Conservation (phyloP, 202 grass and related monocot species). For the Schoenoplectus triqueter region DNA sequence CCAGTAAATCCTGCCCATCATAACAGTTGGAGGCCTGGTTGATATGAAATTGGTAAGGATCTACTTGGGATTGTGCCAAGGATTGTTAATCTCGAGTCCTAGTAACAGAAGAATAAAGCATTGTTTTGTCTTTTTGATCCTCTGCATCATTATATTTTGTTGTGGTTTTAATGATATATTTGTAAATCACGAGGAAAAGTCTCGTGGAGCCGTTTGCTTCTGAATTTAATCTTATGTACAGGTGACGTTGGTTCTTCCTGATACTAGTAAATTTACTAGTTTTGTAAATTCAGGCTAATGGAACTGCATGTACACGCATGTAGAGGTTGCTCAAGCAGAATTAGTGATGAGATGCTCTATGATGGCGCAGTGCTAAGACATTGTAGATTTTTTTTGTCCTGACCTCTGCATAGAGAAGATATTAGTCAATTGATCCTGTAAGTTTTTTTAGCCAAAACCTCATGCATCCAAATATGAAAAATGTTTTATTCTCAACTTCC, state of each 20-base stretch:
- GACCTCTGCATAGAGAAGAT: background rate
- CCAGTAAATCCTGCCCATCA: conserved; percentile 28
- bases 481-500: background rate
- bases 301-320: no score
- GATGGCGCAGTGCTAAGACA: conserved; percentile 8
- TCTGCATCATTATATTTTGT: no score
- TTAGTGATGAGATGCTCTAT: conserved; percentile 16
- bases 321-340: conserved; percentile 7
- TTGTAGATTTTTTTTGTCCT: conserved; percentile 27
- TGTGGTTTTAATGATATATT: no score
- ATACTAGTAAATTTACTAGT: no score
- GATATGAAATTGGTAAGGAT: conserved; percentile 34
- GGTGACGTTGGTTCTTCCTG: no score
- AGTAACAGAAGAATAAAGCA: no score
- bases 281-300: no score
- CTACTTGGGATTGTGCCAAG: background rate
- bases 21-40: conserved; percentile 41
- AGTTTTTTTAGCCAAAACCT: conserved; percentile 12
- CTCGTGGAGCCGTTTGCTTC: no score
- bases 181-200: no score
- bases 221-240: no score
- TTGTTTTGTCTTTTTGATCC: no score
- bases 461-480: conserved; percentile 12
- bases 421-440: conserved; percentile 21
- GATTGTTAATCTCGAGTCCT: no score